A percentile compares a stretch with the other conserved stretches of the same genome.
Evolutionary conservation across 2,329 filamentous ascomycete species (phyloP).

Genomic region (Blastomyces silverae): DNA sequence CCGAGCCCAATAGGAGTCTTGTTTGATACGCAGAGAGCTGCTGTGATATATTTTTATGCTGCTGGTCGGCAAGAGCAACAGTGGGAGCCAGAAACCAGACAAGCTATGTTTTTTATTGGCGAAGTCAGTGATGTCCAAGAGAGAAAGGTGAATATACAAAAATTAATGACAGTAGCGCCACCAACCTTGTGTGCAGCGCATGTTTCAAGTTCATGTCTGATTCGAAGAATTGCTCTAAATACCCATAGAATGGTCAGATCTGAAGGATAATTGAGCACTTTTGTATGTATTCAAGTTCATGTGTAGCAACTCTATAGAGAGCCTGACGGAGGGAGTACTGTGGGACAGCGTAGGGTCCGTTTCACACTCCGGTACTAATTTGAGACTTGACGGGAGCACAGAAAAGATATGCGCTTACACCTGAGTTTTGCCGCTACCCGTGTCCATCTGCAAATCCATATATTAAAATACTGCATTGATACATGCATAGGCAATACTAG

Average conservation of each 20-base stretch:
- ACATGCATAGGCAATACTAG: neutral
- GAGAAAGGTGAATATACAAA: slow-evolving; percentile 18
- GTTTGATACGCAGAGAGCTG: slow-evolving; percentile 55
- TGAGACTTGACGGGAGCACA: slow-evolving; percentile 3
- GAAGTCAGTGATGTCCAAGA: neutral
- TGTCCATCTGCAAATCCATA: slow-evolving; percentile 60
- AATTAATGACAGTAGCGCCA: neutral
- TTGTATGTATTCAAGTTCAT: neutral
- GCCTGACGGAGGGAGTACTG: neutral
- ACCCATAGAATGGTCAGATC: neutral
- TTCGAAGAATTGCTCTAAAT: slow-evolving; percentile 59
- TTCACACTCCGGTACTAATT: slow-evolving; percentile 5
- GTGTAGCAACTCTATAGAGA: neutral
- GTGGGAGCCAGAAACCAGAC: slow-evolving; percentile 72
- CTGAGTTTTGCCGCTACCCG: slow-evolving; percentile 70
- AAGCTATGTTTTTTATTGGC: slow-evolving; percentile 26
- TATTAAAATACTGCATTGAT: slow-evolving; percentile 9
- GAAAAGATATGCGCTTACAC: slow-evolving; percentile 48
- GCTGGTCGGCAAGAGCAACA: slow-evolving; percentile 60
- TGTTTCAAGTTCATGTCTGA: slow-evolving; percentile 56
- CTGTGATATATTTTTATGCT: slow-evolving; percentile 52
- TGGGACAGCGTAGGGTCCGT: neutral
- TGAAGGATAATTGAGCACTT: neutral
- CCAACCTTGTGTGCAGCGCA: slow-evolving; percentile 50
- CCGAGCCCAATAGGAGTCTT: slow-evolving; percentile 59